Percentiles rank a stretch among this genome's conserved stretches.
Evolutionary conservation across 2,329 filamentous ascomycete genomes (phyloP).

Genomic region (Aspergillus intermedius): DNA sequence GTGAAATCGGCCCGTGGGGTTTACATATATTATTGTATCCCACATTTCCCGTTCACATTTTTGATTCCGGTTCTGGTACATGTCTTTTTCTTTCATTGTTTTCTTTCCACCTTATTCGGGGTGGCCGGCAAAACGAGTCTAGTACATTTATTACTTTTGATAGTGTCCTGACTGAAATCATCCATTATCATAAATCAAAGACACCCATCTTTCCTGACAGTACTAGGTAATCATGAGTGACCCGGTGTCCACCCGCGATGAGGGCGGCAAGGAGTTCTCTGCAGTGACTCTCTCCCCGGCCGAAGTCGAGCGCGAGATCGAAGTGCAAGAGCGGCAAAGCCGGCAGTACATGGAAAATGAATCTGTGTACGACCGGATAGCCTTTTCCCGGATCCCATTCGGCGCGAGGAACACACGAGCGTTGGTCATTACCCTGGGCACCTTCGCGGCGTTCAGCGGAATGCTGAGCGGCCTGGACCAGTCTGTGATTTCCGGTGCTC

Average conservation of each 20-base stretch:
- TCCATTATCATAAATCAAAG: too few species aligned
- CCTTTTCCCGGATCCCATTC: background rate
- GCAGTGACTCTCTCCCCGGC: background rate
- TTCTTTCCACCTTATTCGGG: too few species aligned
- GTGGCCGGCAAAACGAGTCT: too few species aligned
- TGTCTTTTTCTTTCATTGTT: too few species aligned
- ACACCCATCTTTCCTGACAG: background rate
- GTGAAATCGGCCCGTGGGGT: too few species aligned
- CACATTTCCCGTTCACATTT: too few species aligned
- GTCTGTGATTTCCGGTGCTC: constrained; percentile 63
- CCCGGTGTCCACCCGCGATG: background rate
- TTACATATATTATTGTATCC: too few species aligned
- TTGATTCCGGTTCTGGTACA: too few species aligned
- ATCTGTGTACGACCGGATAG: background rate
- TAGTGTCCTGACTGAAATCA: too few species aligned
- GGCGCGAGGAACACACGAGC: background rate
- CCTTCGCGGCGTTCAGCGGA: constrained; percentile 69
- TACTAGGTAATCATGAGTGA: constrained; percentile 5
- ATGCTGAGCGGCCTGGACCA: constrained; percentile 67
- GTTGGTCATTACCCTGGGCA: constrained; percentile 46
- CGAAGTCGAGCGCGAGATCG: background rate
- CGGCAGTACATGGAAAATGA: background rate
- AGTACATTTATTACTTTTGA: too few species aligned
- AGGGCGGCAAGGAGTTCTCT: background rate
- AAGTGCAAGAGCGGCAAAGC: background rate